Evolutionary conservation across 805 yeast genomes (phyloP).

Genomic region (Wickerhamiella spandovensis): DNA sequence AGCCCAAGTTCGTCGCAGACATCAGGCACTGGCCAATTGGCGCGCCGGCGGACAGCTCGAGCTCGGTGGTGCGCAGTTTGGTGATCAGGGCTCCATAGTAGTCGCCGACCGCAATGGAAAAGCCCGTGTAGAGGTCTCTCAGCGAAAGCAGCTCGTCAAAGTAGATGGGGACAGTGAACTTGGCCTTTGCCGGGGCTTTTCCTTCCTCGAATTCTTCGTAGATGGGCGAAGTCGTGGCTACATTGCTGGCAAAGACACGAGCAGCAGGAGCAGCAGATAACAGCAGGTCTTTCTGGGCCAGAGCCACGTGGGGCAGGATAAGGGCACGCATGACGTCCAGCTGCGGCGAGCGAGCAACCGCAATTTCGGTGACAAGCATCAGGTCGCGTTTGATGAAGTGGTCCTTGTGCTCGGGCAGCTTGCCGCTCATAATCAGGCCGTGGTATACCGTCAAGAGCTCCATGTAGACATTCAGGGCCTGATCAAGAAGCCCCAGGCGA

Average conservation of each 20-base stretch:
- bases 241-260: constrained; percentile 1
- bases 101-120: constrained; percentile 58
- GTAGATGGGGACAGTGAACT: constrained; percentile 25
- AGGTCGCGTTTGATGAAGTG: constrained; percentile 58
- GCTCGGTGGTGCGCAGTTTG: constrained; percentile 48
- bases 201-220: background rate
- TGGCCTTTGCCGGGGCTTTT: background rate
- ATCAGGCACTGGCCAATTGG: constrained; percentile 50
- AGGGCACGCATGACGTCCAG: constrained; percentile 39
- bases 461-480: constrained; percentile 54
- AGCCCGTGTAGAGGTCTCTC: constrained; percentile 61
- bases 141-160: constrained; percentile 66
- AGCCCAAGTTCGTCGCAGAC: constrained; percentile 57
- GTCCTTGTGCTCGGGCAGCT: constrained; percentile 32
- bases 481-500: constrained; percentile 42
- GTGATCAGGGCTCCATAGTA: constrained; percentile 45
- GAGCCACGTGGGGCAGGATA: constrained; percentile 43
- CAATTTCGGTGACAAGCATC: constrained; percentile 52
- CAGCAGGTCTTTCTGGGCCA: constrained; percentile 56
- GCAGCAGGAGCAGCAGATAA: constrained; percentile 17
- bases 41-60: constrained; percentile 63
- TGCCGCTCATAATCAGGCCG: constrained; percentile 34
- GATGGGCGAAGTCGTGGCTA: constrained; percentile 31
- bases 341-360: constrained; percentile 33
- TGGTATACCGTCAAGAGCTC: constrained; percentile 47